These are phyloP conservation scores for Trifolium dubium DNA, from an alignment of 306 rosid species.

Conservation along the genomic window DNA sequence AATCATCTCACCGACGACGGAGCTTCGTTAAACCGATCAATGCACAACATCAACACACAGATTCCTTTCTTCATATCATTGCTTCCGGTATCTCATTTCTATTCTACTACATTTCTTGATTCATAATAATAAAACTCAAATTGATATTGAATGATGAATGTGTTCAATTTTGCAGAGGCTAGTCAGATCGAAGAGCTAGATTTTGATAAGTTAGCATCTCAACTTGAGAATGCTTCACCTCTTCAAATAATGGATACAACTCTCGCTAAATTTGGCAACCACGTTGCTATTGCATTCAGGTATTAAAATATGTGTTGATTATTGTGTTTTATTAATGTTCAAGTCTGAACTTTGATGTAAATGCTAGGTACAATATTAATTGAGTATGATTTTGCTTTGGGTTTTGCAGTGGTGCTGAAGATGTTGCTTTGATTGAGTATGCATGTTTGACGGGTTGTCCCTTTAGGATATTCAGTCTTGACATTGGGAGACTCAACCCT, in stretches of 20 bases:
- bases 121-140: too few relatives aligned
- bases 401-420: slow-evolving; percentile 92
- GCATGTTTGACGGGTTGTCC: slow-evolving; percentile 95
- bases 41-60: slow-evolving; percentile 36
- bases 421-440: slow-evolving; percentile 90
- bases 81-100: slow-evolving; percentile 53
- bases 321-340: neutral
- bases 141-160: too few relatives aligned
- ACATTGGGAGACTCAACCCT: slow-evolving; percentile 91
- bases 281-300: slow-evolving; percentile 97
- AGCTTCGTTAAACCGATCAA: slow-evolving; percentile 51
- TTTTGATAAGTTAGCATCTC: slow-evolving; percentile 60
- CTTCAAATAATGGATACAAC: slow-evolving; percentile 86
- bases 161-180: slow-evolving; percentile 56
- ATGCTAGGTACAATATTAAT: neutral
- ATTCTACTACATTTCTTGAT: too few relatives aligned
- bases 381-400: neutral
- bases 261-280: slow-evolving; percentile 77
- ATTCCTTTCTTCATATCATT: slow-evolving; percentile 52
- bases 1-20: slow-evolving; percentile 46
- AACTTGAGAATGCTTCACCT: slow-evolving; percentile 81
- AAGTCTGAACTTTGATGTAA: neutral
- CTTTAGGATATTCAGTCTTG: slow-evolving; percentile 88
- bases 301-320: neutral
- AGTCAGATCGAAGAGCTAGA: slow-evolving; percentile 60